phyloP scores from a whole-genome alignment of 2,329 filamentous ascomycete genomes.

The Penicillium capsulatum region DNA sequence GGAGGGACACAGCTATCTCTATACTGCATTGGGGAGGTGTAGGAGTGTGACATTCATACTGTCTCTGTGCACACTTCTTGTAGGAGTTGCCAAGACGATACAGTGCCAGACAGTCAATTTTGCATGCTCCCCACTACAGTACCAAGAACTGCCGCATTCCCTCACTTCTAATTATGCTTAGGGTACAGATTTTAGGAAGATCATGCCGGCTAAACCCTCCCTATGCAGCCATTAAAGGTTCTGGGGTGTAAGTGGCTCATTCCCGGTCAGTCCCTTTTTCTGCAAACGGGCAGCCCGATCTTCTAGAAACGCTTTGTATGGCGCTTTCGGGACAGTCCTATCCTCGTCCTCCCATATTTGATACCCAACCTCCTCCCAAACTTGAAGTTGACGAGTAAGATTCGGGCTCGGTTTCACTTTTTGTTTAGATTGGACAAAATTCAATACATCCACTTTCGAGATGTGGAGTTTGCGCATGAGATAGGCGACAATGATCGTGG shows the following conservation, averaged over 20 bases:
- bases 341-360: slow-evolving; percentile 27
- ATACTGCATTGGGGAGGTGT: too few species aligned
- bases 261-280: slow-evolving; percentile 18
- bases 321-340: slow-evolving; percentile 21
- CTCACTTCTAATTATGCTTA: neutral
- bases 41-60: too few species aligned
- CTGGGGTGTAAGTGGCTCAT: slow-evolving; percentile 20
- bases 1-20: too few species aligned
- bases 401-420: slow-evolving; percentile 25
- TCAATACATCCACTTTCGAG: slow-evolving; percentile 17
- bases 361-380: slow-evolving; percentile 26
- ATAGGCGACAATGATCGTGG: slow-evolving; percentile 28
- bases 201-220: too few species aligned
- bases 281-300: slow-evolving; percentile 15
- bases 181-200: neutral
- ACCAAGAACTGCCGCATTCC: too few species aligned
- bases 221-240: slow-evolving; percentile 2
- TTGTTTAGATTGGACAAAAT: slow-evolving; percentile 24
- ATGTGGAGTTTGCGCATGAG: slow-evolving; percentile 26
- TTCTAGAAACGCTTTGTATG: slow-evolving; percentile 25
- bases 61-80: too few species aligned
- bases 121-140: too few species aligned
- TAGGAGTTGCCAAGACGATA: too few species aligned
- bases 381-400: slow-evolving; percentile 25
- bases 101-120: too few species aligned